Evolutionary conservation across 1,284 basidiomycete genomes (phyloP).

Genomic region (Lentinula novae-zelandiae): DNA sequence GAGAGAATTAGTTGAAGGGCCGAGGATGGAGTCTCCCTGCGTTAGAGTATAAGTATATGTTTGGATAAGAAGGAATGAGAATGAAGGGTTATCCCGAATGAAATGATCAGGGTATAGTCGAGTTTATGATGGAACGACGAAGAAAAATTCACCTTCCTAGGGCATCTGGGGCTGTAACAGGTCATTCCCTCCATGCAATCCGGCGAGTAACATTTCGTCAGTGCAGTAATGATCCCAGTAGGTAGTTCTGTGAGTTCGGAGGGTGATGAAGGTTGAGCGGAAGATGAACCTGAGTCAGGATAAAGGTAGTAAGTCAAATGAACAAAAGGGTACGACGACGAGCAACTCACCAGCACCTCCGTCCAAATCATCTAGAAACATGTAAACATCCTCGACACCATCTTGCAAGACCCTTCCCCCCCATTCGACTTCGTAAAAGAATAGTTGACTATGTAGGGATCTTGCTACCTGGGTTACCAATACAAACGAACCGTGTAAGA

Average conservation of each 20-base stretch:
- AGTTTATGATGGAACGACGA: background rate
- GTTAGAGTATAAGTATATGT: conserved; percentile 3
- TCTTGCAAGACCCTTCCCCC: conserved; percentile 82
- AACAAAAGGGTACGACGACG: conserved; percentile 37
- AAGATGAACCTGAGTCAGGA: conserved; percentile 12
- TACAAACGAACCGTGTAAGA: conserved; percentile 33
- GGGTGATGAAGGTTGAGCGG: background rate
- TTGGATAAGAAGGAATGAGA: background rate
- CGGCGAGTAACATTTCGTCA: conserved; percentile 84
- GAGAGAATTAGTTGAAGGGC: conserved; percentile 17
- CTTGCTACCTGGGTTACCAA: conserved; percentile 55
- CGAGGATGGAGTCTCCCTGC: conserved; percentile 23
- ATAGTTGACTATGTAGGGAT: conserved; percentile 87
- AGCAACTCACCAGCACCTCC: conserved; percentile 33
- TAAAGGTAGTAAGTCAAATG: background rate
- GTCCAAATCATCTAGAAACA: conserved; percentile 89
- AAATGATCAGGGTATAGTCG: background rate
- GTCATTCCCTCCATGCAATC: conserved; percentile 68
- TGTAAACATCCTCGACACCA: conserved; percentile 93
- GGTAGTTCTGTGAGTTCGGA: conserved; percentile 61
- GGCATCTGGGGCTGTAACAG: conserved; percentile 76
- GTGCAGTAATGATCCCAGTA: conserved; percentile 74
- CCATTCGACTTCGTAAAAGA: conserved; percentile 98
- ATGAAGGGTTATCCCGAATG: conserved; percentile 11
- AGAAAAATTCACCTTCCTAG: conserved; percentile 48